Evolutionary conservation across 441 rosid species (phyloP).

Genomic region (Corymbia calophylla): DNA sequence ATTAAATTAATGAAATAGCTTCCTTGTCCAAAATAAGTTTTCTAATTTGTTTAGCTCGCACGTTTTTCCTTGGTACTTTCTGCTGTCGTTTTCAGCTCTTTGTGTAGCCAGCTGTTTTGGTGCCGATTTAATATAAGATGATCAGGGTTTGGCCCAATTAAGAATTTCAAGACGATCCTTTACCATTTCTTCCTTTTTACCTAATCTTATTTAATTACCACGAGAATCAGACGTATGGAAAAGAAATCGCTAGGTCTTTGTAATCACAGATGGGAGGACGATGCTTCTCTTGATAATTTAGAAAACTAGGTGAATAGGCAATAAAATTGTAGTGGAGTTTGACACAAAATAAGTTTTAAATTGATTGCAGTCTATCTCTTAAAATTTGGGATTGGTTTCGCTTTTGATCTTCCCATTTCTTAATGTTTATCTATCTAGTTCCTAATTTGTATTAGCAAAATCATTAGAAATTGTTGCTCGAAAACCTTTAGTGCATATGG

Average conservation of each 20-base stretch:
- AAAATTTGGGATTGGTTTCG: background rate
- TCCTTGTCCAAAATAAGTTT: background rate
- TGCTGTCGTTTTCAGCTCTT: background rate
- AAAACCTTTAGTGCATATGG: background rate
- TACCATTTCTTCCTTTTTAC: background rate
- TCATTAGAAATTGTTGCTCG: background rate
- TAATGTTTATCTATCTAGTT: background rate
- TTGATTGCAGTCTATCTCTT: background rate
- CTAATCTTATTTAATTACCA: background rate
- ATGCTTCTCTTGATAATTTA: background rate
- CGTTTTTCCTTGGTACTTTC: background rate
- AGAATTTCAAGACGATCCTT: background rate
- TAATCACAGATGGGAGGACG: background rate
- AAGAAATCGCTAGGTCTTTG: background rate
- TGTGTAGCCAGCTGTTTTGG: background rate
- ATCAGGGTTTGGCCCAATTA: background rate
- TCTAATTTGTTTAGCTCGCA: background rate
- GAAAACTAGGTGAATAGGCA: background rate
- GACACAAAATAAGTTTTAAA: background rate
- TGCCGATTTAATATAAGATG: background rate
- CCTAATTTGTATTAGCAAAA: background rate
- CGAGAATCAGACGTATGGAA: background rate
- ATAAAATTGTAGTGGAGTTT: background rate
- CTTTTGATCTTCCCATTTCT: background rate
- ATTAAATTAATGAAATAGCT: background rate